Percentiles rank a stretch among this genome's conserved stretches.
Evolutionary conservation across 495 filamentous ascomycete genomes (phyloP).

Genomic region (Alectoria sarmentosa): DNA sequence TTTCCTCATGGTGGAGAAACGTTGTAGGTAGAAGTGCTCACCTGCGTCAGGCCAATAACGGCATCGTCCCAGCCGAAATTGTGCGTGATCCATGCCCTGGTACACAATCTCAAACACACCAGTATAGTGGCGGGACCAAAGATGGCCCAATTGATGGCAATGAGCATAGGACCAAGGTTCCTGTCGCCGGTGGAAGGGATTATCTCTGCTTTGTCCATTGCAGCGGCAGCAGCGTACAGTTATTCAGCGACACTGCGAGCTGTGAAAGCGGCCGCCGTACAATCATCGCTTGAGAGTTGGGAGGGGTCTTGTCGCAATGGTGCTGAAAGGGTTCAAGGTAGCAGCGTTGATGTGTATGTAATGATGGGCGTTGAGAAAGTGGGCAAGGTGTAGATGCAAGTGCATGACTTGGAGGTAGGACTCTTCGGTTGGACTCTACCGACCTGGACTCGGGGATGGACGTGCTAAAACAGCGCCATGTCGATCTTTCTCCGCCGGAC

Average conservation of each 20-base stretch:
- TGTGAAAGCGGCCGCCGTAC: not conserved
- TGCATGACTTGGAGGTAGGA: not conserved
- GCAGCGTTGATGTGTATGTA: not conserved
- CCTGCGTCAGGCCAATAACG: slow-evolving; percentile 19
- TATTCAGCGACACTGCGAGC: too few relatives aligned
- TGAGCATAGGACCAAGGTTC: slow-evolving; percentile 17
- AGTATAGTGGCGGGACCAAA: slow-evolving; percentile 21
- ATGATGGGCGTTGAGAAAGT: not conserved
- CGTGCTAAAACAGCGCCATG: slow-evolving; percentile 3
- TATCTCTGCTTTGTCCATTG: slow-evolving; percentile 14
- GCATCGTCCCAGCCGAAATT: slow-evolving; percentile 28
- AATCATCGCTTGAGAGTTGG: not conserved
- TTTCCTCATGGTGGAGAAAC: not conserved
- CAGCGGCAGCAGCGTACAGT: not conserved
- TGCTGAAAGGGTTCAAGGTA: not conserved
- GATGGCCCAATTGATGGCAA: slow-evolving; percentile 22
- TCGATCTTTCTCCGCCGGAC: slow-evolving; percentile 4
- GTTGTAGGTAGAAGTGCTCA: not conserved
- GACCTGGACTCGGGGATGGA: not conserved
- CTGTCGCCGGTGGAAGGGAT: slow-evolving; percentile 16
- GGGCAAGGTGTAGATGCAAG: not conserved
- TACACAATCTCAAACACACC: slow-evolving; percentile 17
- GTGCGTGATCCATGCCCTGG: slow-evolving; percentile 20
- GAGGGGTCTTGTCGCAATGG: not conserved
- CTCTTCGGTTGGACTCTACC: not conserved